These are phyloP conservation scores for Rauvolfia tetraphylla DNA, from an alignment of 257 asterid genomes.

Conservation along the genomic window DNA sequence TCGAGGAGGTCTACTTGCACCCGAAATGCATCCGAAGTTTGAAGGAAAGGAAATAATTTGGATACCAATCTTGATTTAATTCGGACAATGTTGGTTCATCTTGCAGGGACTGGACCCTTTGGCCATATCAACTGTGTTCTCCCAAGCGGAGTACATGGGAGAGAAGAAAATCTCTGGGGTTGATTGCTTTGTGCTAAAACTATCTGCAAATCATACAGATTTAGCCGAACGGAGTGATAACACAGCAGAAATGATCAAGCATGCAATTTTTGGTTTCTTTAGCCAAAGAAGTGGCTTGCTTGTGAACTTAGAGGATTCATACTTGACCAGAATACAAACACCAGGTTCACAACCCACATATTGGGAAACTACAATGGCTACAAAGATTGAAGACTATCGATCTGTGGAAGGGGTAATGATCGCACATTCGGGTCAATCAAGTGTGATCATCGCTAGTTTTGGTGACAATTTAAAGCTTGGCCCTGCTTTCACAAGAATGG, in stretches of 20 bases:
- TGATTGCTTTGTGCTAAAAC: slow-evolving; percentile 74
- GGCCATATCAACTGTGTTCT: slow-evolving; percentile 59
- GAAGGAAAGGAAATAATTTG: neutral
- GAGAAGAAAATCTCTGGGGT: slow-evolving; percentile 51
- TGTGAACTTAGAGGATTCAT: slow-evolving; percentile 67
- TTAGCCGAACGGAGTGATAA: slow-evolving; percentile 66
- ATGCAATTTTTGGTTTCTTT: slow-evolving; percentile 63
- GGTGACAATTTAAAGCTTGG: slow-evolving; percentile 61
- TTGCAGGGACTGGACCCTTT: slow-evolving; percentile 72
- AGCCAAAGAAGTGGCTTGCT: slow-evolving; percentile 76
- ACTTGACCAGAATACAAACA: slow-evolving; percentile 66
- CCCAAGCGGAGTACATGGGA: slow-evolving; percentile 72
- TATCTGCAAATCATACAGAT: slow-evolving; percentile 54
- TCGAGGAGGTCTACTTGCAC: neutral
- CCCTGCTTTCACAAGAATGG: slow-evolving; percentile 63
- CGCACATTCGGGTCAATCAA: slow-evolving; percentile 75
- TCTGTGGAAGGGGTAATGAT: slow-evolving; percentile 63
- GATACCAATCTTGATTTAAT: neutral
- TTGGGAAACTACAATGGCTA: slow-evolving; percentile 76
- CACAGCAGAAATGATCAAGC: slow-evolving; percentile 86
- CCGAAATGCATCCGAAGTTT: neutral
- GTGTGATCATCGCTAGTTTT: slow-evolving; percentile 57
- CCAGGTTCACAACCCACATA: slow-evolving; percentile 70
- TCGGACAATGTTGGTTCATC: neutral
- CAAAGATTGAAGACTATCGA: slow-evolving; percentile 65